Conservation (phyloP, 805 yeast species). For the Candida tammaniensis region DNA sequence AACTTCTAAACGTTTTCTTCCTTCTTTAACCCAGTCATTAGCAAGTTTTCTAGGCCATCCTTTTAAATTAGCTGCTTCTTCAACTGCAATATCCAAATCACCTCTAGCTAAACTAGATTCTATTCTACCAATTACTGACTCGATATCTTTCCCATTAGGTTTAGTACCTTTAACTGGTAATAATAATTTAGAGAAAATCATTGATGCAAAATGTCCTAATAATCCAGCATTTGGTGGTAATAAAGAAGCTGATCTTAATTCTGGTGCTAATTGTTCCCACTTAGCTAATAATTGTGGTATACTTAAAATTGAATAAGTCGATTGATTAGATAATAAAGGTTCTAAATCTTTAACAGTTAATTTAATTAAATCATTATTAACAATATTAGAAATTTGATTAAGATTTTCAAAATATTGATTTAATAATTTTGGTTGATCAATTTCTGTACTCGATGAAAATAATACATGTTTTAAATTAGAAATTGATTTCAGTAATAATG, state of each 20-base stretch:
- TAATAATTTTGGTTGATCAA: constrained; percentile 25
- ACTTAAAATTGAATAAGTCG: constrained; percentile 59
- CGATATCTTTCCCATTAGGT: constrained; percentile 80
- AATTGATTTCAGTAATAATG: constrained; percentile 29
- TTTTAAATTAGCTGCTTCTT: constrained; percentile 82
- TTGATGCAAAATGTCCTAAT: constrained; percentile 84
- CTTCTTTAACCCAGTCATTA: constrained; percentile 86
- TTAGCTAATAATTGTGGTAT: constrained; percentile 75
- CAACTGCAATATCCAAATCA: constrained; percentile 83
- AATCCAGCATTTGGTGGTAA: constrained; percentile 96
- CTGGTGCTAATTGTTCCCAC: constrained; percentile 78
- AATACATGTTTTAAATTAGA: constrained; percentile 32
- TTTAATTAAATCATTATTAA: constrained; percentile 33
- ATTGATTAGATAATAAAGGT: constrained; percentile 33
- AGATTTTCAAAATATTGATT: constrained; percentile 37
- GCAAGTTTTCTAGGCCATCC: constrained; percentile 94
- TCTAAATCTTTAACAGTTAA: constrained; percentile 33
- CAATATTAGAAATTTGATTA: constrained; percentile 16
- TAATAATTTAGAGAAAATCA: constrained; percentile 69
- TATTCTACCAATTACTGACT: constrained; percentile 84
- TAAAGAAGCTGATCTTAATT: constrained; percentile 82
- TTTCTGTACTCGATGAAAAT: constrained; percentile 14
- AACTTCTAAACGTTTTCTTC: constrained; percentile 84
- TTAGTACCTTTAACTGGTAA: constrained; percentile 72
- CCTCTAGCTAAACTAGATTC: constrained; percentile 71